These are phyloP conservation scores for Pichia membranifaciens DNA, from an alignment of 805 yeast genomes.

Conservation along the genomic window DNA sequence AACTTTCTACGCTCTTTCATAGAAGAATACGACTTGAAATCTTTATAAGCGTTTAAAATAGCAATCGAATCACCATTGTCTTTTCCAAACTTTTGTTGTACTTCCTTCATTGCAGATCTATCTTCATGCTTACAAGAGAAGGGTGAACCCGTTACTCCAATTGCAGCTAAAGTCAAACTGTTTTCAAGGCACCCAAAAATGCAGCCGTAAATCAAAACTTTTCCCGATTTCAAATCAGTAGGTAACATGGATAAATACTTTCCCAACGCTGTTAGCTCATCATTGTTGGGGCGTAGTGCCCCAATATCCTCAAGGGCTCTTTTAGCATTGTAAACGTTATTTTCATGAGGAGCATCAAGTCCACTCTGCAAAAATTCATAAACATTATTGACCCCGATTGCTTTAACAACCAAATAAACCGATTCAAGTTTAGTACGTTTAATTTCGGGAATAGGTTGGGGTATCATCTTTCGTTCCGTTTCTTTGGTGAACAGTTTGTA, in stretches of 20 bases:
- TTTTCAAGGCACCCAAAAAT: slow-evolving; percentile 76
- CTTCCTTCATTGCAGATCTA: slow-evolving; percentile 54
- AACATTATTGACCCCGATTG: slow-evolving; percentile 81
- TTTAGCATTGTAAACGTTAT: slow-evolving; percentile 46
- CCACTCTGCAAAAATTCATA: slow-evolving; percentile 65
- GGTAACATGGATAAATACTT: slow-evolving; percentile 76
- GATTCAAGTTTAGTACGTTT: slow-evolving; percentile 78
- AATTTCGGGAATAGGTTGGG: slow-evolving; percentile 85
- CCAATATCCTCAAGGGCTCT: slow-evolving; percentile 62
- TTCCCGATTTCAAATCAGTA: slow-evolving; percentile 80
- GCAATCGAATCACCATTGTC: slow-evolving; percentile 76
- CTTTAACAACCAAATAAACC: slow-evolving; percentile 73
- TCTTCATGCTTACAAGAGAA: slow-evolving; percentile 57
- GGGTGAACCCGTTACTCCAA: slow-evolving; percentile 69
- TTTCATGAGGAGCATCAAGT: slow-evolving; percentile 68
- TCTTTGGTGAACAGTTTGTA: slow-evolving; percentile 70
- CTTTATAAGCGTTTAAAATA: slow-evolving; percentile 50
- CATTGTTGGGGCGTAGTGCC: slow-evolving; percentile 42
- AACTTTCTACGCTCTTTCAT: slow-evolving; percentile 36
- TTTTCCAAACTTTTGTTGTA: slow-evolving; percentile 36
- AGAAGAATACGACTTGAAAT: slow-evolving; percentile 36
- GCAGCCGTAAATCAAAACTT: slow-evolving; percentile 70
- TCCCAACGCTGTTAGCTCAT: slow-evolving; percentile 68
- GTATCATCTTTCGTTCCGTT: slow-evolving; percentile 53
- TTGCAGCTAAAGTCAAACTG: slow-evolving; percentile 76